Conservation (phyloP, 345 rosid genomes). For the Rhizophora apiculata region DNA sequence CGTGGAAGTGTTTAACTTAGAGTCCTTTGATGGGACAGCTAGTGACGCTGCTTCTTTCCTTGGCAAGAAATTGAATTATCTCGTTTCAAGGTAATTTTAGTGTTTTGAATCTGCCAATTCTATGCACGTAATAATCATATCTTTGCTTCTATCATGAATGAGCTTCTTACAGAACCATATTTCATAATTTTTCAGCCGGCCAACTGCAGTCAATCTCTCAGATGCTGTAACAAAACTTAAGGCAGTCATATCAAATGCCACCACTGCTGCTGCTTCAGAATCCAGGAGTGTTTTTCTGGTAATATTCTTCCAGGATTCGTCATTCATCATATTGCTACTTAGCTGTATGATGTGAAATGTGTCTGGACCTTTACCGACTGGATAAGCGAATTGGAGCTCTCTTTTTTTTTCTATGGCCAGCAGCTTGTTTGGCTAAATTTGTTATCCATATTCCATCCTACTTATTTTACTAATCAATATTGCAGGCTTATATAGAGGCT, state of each 20-base stretch:
- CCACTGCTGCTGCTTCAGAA: conserved; percentile 35
- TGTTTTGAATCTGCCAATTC: neutral
- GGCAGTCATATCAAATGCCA: conserved; percentile 49
- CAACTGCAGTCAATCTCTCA: conserved; percentile 85
- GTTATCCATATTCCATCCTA: neutral
- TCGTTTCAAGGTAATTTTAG: conserved; percentile 57
- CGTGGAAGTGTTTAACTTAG: conserved; percentile 65
- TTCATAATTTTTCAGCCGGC: conserved; percentile 55
- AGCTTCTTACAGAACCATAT: conserved; percentile 10
- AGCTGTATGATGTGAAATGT: conserved; percentile 5
- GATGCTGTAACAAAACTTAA: conserved; percentile 84
- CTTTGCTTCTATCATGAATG: conserved; percentile 1
- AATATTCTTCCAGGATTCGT: conserved; percentile 2
- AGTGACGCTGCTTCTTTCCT: conserved; percentile 57
- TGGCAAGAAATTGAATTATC: conserved; percentile 58
- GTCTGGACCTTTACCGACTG: neutral
- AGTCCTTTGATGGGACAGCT: conserved; percentile 49
- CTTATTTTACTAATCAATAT: conserved; percentile 11
- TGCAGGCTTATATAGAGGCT: conserved; percentile 69
- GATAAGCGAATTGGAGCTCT: neutral
- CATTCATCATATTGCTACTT: neutral
- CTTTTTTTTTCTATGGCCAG: too few species aligned
- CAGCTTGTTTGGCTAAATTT: neutral
- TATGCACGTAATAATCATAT: neutral
- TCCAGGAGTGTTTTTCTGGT: conserved; percentile 59